phyloP scores from a whole-genome alignment of 2,329 filamentous ascomycete species.

The Plenodomus tracheiphilus region DNA sequence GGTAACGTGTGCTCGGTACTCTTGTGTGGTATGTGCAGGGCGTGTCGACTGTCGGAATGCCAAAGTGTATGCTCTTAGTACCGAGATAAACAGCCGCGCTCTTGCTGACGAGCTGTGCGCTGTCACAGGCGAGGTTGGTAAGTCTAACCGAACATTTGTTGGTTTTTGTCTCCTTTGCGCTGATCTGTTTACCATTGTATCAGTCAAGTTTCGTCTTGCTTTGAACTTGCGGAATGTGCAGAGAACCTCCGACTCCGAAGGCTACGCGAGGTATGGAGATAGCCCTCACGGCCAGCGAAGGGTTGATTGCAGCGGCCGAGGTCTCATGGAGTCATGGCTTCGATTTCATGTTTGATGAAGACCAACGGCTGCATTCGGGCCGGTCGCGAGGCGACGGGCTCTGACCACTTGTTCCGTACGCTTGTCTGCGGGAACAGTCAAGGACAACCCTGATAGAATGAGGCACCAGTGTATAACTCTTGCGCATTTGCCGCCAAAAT shows the following conservation, averaged over 20 bases:
- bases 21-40: background rate
- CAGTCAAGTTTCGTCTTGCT: background rate
- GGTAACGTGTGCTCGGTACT: background rate
- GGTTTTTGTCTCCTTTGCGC: background rate
- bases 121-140: background rate
- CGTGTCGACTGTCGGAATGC: background rate
- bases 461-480: background rate
- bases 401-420: background rate
- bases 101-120: too few species aligned
- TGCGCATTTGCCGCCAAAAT: background rate
- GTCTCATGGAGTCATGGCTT: background rate
- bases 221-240: background rate
- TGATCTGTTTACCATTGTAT: background rate
- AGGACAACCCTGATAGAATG: background rate
- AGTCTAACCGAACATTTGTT: background rate
- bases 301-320: background rate
- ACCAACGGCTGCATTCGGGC: background rate
- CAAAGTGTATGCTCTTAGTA: background rate
- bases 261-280: background rate
- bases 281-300: background rate
- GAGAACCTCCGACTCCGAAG: background rate
- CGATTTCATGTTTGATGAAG: background rate
- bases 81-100: background rate
- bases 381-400: background rate
- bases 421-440: background rate